Percentiles rank a stretch among this genome's conserved stretches.
phyloP scores from a whole-genome alignment of 192 early-diverging fungal species.

The Mortierella alpina region DNA sequence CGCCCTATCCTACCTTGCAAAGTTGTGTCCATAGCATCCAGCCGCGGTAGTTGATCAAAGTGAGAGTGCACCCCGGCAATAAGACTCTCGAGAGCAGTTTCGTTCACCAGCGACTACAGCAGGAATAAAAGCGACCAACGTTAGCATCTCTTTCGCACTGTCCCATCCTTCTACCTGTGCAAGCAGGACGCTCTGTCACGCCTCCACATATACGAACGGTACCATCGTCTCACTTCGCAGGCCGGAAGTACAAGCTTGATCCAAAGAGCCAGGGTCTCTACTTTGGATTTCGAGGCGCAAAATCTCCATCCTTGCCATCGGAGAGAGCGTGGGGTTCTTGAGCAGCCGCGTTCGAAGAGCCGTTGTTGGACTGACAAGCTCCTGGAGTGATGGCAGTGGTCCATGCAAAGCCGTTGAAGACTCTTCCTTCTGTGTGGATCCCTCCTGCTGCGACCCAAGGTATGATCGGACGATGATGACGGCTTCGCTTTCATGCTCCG shows the following conservation, averaged over 20 bases:
- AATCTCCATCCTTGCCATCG: constrained; percentile 6
- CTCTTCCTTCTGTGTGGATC: background rate
- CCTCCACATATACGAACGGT: too few species aligned
- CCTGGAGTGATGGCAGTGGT: constrained; percentile 6
- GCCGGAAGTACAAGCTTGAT: too few species aligned
- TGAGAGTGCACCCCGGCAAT: constrained; percentile 7
- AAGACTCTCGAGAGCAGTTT: constrained; percentile 17
- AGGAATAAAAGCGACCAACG: too few species aligned
- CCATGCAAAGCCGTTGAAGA: background rate
- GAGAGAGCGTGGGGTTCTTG: constrained; percentile 14
- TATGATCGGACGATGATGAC: constrained; percentile 1
- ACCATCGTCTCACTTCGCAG: too few species aligned
- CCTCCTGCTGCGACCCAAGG: background rate
- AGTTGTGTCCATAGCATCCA: background rate
- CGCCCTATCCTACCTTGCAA: background rate
- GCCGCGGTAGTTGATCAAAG: background rate
- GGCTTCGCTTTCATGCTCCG: background rate
- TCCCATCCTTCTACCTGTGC: too few species aligned
- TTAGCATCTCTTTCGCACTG: too few species aligned
- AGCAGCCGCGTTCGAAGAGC: constrained; percentile 22
- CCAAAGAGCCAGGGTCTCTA: too few species aligned
- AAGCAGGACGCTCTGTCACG: too few species aligned
- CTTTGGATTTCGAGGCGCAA: background rate
- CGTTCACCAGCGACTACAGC: constrained; percentile 13
- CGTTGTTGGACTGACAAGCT: constrained; percentile 15